These are phyloP conservation scores for Phylloporus sp. DNA, from an alignment of 768 basidiomycete species.

Conservation along the genomic window DNA sequence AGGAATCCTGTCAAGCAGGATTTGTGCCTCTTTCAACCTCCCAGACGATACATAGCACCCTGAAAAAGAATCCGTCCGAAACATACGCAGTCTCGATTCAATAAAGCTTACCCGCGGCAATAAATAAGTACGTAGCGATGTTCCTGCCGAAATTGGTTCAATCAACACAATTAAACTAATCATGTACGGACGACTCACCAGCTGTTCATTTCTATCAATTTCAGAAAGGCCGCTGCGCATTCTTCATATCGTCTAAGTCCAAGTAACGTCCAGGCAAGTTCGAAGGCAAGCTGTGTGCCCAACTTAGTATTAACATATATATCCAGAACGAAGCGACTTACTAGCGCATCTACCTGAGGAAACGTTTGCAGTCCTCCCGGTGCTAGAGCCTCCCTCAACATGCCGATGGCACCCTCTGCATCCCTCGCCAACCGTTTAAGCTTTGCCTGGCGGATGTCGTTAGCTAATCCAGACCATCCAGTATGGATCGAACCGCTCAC, in stretches of 20 bases:
- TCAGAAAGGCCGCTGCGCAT: constrained; percentile 60
- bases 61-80: constrained; percentile 12
- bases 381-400: constrained; percentile 53
- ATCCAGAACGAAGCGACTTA: constrained; percentile 20
- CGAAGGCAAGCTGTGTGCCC: constrained; percentile 65
- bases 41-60: constrained; percentile 62
- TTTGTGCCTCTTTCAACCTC: constrained; percentile 52
- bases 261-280: constrained; percentile 73
- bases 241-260: constrained; percentile 61
- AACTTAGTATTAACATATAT: background rate
- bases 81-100: background rate
- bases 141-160: constrained; percentile 42
- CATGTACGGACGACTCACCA: constrained; percentile 49
- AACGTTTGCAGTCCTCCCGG: constrained; percentile 50
- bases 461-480: background rate
- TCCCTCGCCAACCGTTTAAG: constrained; percentile 68
- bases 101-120: constrained; percentile 52
- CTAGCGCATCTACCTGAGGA: constrained; percentile 72
- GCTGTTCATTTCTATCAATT: constrained; percentile 59
- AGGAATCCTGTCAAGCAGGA: constrained; percentile 56
- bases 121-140: constrained; percentile 73
- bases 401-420: constrained; percentile 58
- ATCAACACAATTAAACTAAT: background rate
- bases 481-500: constrained; percentile 28
- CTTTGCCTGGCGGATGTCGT: constrained; percentile 58